Base-by-base conservation (phyloP, 768 basidiomycete species). In the Grammothele lineata region DNA sequence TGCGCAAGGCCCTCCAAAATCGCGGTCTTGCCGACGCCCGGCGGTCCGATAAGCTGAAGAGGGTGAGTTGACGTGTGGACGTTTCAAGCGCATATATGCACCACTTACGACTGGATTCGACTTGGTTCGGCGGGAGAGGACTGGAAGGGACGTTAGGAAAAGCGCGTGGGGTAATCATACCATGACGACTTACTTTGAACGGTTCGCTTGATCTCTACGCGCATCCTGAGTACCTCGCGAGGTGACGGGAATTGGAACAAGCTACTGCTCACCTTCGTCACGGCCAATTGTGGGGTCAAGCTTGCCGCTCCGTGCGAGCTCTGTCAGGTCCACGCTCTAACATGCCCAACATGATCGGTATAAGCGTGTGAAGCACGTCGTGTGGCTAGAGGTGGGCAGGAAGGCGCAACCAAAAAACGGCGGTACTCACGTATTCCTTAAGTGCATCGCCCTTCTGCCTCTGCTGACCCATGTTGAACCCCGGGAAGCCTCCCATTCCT, bases 1-100 rank as follows among this genome's bases (percentile, higher is more conserved):
- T 79, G 86, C 0, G 92, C 92, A 14, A 96, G 74, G 2, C 92
- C 92, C 67, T 94, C 92, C 11, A 94, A 63, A 42, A 95, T 92
- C 0, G 92, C 91, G 0, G 92, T 95, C 68, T 96, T 96, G 0
- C 92, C 92, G 11, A 93, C 90, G 48, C 92, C 92, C 3, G 92
- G 89, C 21, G 88, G 83, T 5, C 89, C 87, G 45, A 90, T 87
- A 37, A 89, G 75, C 85, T 87, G 48, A 8, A 34, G 18, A 42
- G 12, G 15, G 26, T 9, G 10, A 17, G 27, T 9, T 26, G 40
- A 41, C 26, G 8, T 6, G 32, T 3, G 4, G n/a, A 8, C 14
- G 43, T 44, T 37, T 3, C 11, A 25, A 2, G 5, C 5, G 6
- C 11, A 26, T 9, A n/a, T 23, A 11, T 23, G 15, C 11, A 17